Percentiles rank a stretch among this genome's conserved stretches.
These are phyloP conservation scores for Lactuca saligna DNA, from an alignment of 129 eudicot genomes.

Conservation along the genomic window DNA sequence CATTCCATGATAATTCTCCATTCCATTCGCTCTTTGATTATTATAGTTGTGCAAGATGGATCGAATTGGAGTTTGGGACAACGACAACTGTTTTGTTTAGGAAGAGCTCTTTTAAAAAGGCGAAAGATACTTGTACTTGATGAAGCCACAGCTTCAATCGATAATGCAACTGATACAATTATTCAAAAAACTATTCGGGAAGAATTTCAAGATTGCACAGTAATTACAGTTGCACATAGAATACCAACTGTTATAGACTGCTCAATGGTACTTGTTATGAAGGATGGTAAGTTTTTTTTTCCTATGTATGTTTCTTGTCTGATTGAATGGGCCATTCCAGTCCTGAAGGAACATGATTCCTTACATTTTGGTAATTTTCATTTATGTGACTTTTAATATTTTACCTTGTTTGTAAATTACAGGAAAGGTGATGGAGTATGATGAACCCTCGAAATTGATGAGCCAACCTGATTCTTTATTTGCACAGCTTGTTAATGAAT, in stretches of 20 bases:
- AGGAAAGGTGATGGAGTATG: slow-evolving; percentile 52
- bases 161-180: slow-evolving; percentile 37
- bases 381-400: neutral
- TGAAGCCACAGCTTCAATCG: slow-evolving; percentile 41
- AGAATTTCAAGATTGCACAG: slow-evolving; percentile 52
- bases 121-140: slow-evolving; percentile 53
- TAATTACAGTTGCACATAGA: slow-evolving; percentile 32
- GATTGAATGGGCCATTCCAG: no score
- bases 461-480: slow-evolving; percentile 38
- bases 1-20: no score
- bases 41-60: slow-evolving; percentile 50
- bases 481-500: slow-evolving; percentile 48
- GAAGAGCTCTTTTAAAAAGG: slow-evolving; percentile 55
- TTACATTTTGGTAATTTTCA: no score
- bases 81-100: slow-evolving; percentile 55
- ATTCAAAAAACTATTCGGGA: slow-evolving; percentile 44
- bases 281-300: slow-evolving; percentile 42
- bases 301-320: no score
- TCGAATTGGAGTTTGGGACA: slow-evolving; percentile 72
- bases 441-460: slow-evolving; percentile 46
- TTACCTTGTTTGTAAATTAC: neutral
- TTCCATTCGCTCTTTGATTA: no score
- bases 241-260: slow-evolving; percentile 51
- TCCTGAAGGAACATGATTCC: no score
- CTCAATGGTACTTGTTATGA: slow-evolving; percentile 50